Evolutionary conservation across 345 rosid genomes (phyloP).

Genomic region (Brassica rapa): DNA sequence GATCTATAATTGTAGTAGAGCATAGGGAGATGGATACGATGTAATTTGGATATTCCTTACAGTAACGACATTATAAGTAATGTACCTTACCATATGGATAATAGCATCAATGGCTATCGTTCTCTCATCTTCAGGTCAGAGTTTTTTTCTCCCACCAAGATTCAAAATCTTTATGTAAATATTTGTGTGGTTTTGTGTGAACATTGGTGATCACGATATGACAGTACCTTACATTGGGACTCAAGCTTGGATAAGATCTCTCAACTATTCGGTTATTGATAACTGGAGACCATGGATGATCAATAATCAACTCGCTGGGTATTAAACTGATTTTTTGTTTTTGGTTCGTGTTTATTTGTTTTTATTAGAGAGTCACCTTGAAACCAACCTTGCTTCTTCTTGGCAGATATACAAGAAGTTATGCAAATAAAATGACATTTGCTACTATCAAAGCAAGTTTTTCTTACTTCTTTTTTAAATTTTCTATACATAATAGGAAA

Average conservation of each 20-base stretch:
- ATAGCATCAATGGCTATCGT: conserved; percentile 30
- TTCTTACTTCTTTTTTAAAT: no score
- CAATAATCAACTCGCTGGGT: conserved; percentile 60
- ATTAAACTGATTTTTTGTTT: not conserved
- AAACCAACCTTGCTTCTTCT: not conserved
- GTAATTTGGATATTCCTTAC: not conserved
- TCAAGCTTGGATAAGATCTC: conserved; percentile 63
- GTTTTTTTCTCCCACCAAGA: not conserved
- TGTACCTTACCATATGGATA: conserved; percentile 31
- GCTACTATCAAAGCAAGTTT: no score
- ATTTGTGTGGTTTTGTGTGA: not conserved
- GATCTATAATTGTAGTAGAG: not conserved
- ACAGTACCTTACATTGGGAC: conserved; percentile 51
- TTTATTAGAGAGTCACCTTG: not conserved
- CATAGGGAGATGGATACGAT: conserved; percentile 24
- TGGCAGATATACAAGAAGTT: conserved; percentile 40
- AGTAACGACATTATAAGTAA: conserved; percentile 12
- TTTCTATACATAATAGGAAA: no score
- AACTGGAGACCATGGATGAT: conserved; percentile 65
- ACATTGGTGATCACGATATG: conserved; percentile 69
- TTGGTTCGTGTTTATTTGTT: conserved; percentile 4
- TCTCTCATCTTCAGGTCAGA: conserved; percentile 33
- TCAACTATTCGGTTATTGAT: conserved; percentile 54
- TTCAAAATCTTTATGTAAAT: not conserved
- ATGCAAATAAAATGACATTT: no score